Evolutionary conservation across 2,329 filamentous ascomycete genomes (phyloP), one percentile per base, ranked within the genome.

Genomic region (Fusarium scirpi): DNA sequence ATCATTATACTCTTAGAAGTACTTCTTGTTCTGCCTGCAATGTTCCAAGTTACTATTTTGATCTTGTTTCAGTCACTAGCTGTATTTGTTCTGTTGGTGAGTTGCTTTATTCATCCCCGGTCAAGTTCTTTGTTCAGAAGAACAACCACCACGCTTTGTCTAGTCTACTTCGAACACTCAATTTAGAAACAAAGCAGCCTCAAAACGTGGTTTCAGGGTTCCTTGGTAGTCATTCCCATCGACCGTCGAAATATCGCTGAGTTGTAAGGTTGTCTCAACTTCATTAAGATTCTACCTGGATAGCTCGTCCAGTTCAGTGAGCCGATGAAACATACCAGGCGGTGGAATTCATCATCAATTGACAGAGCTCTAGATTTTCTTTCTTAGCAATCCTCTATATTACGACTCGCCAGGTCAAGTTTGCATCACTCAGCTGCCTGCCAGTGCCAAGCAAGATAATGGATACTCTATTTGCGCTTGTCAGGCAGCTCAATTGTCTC

Each of bases 111-210:
- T 40, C 25, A 40, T 38, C 48, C 38, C 55, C 24, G 10, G 34
- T 32, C 5, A 40, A 41, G 30, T 53, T 65, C 67, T 71, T 71
- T 69, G 68, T 71, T 60, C 48, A 25, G 7, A 12, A 29, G 41
- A 49, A 47, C 38, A 49, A 38, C 45, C 24, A 18, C 12, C 18
- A 38, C 18, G 10, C n/a, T 38, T 38, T 16, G 24, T 38, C 48
- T 48, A 20, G 12, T 61, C 20, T 22, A 15, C 43, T 46, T 69
- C 54, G 30, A 45, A 20, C 20, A 49, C 32, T 32, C 38, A 15
- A n/a, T 41, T 7, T n/a, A 57, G 32, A 24, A 46, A 62, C 34
- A 54, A 56, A 60, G 29, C 24, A 49, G 16, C 18, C 15, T 24
- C n/a, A 29, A 11, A 43, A 25, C 8, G 16, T 59, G 22, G 46